Evolutionary conservation across 441 rosid genomes (phyloP).

Genomic region (Capsella rubella): DNA sequence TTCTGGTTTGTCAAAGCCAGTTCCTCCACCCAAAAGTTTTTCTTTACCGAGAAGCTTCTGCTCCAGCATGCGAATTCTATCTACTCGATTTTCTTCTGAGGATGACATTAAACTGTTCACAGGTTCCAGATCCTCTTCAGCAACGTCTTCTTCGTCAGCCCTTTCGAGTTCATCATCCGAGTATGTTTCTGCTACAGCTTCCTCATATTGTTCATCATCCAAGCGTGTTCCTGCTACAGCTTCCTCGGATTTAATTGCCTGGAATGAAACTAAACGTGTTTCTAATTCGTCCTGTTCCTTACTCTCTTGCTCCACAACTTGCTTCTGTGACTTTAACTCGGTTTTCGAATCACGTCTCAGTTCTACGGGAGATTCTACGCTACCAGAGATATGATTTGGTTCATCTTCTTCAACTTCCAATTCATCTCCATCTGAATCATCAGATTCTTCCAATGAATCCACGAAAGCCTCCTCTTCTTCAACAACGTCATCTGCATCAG

Average conservation of each 20-base stretch:
- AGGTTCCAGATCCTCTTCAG: conserved; percentile 42
- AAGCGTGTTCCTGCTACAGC: conserved; percentile 24
- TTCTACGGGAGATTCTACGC: conserved; percentile 20
- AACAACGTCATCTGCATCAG: conserved; percentile 24
- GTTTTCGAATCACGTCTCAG: conserved; percentile 11
- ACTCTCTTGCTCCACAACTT: conserved; percentile 33
- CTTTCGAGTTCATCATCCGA: conserved; percentile 47
- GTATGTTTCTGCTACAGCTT: conserved; percentile 23
- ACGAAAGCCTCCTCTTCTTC: conserved; percentile 39
- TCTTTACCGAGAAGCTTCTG: conserved; percentile 44
- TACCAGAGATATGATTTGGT: conserved; percentile 19
- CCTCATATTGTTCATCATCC: conserved; percentile 46
- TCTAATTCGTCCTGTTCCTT: background rate
- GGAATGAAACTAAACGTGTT: conserved; percentile 20
- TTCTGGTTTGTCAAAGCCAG: conserved; percentile 26
- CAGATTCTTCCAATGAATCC: conserved; percentile 44
- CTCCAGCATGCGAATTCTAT: conserved; percentile 42
- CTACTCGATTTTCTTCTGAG: conserved; percentile 33
- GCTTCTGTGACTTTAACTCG: conserved; percentile 10
- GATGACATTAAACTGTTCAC: conserved; percentile 31
- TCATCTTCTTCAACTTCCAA: conserved; percentile 29
- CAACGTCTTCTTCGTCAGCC: conserved; percentile 38
- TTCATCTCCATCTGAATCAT: conserved; percentile 35
- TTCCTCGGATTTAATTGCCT: conserved; percentile 10
- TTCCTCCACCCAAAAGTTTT: conserved; percentile 35